Evolutionary conservation across 768 basidiomycete species (phyloP).

Genomic region (Pisolithus orientalis): DNA sequence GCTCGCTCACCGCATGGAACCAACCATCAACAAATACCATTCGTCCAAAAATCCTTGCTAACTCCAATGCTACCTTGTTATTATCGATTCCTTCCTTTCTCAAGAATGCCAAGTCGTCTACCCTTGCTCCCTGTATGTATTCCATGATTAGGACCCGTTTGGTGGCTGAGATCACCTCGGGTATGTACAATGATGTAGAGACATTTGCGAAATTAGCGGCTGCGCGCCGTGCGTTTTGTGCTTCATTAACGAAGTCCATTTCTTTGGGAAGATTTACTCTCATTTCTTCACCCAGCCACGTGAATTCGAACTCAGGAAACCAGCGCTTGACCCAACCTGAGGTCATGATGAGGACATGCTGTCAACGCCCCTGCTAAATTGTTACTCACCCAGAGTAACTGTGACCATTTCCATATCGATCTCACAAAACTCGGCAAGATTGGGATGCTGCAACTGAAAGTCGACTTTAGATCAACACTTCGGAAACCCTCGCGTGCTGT

Average conservation of each 20-base stretch:
- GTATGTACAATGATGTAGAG: constrained; percentile 83
- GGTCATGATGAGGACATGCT: neutral
- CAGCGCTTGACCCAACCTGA: constrained; percentile 81
- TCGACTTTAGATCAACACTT: constrained; percentile 3
- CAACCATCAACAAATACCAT: constrained; percentile 97
- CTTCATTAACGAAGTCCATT: constrained; percentile 93
- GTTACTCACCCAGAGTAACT: constrained; percentile 51
- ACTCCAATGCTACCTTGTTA: constrained; percentile 88
- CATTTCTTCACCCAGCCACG: constrained; percentile 95
- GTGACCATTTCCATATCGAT: constrained; percentile 88
- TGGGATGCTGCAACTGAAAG: constrained; percentile 80
- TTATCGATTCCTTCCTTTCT: constrained; percentile 80
- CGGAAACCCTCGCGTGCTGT: neutral
- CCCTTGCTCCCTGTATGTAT: constrained; percentile 81
- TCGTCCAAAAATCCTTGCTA: constrained; percentile 83
- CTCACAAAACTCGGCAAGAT: constrained; percentile 84
- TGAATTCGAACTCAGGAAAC: constrained; percentile 96
- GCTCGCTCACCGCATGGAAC: constrained; percentile 64
- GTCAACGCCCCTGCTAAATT: neutral
- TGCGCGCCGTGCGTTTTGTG: constrained; percentile 73
- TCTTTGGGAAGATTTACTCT: constrained; percentile 84
- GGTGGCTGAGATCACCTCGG: constrained; percentile 69
- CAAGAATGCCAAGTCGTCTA: constrained; percentile 84
- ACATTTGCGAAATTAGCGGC: constrained; percentile 62
- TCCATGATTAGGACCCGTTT: constrained; percentile 93